Percentiles rank a stretch among this genome's conserved stretches.
Evolutionary conservation across 208 protist genomes (phyloP).

Genomic region (Wallacemonas rigidus): DNA sequence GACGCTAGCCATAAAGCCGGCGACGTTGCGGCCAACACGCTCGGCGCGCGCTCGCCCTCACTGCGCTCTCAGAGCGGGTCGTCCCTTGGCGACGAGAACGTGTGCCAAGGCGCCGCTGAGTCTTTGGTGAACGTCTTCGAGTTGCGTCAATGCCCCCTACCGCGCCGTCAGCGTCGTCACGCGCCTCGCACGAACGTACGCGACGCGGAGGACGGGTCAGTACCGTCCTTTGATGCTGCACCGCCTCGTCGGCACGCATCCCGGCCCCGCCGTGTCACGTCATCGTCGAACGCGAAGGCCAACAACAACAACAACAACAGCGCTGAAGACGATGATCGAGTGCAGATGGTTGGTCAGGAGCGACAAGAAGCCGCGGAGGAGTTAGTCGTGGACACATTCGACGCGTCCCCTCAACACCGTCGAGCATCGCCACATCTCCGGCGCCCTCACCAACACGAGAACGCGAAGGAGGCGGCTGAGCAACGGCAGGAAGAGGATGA

Average conservation of each 20-base stretch:
- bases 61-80: too few species aligned
- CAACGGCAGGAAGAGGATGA: not conserved
- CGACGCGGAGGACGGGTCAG: not conserved
- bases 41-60: too few species aligned
- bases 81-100: not conserved
- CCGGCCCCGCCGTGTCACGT: not conserved
- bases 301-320: conserved; percentile 20
- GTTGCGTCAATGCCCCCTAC: not conserved
- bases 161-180: not conserved
- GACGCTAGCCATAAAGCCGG: too few species aligned
- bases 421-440: too few species aligned
- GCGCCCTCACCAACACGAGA: too few species aligned
- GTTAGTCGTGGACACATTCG: not conserved
- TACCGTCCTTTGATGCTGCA: not conserved
- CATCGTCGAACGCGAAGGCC: not conserved
- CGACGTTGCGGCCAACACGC: too few species aligned
- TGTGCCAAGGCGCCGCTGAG: conserved; percentile 5
- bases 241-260: not conserved
- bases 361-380: conserved; percentile 1
- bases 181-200: not conserved
- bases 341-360: not conserved
- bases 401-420: not conserved
- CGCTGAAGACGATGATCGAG: not conserved
- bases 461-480: not conserved
- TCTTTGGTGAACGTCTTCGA: conserved; percentile 5